phyloP scores from a whole-genome alignment of 768 basidiomycete genomes.

The Lenzites betulinus region DNA sequence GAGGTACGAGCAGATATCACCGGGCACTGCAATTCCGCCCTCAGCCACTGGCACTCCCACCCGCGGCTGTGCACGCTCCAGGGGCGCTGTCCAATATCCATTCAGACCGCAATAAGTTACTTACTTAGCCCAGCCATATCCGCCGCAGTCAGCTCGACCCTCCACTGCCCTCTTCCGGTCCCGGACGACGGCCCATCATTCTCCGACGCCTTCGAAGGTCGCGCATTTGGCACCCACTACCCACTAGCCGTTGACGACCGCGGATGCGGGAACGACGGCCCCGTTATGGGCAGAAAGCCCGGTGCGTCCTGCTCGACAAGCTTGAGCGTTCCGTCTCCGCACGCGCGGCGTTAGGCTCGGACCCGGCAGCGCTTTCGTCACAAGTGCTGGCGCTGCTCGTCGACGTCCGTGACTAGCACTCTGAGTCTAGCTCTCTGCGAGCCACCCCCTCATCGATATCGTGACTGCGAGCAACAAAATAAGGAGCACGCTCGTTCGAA shows the following conservation, averaged over 20 bases:
- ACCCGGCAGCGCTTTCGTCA: no score
- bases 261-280: neutral
- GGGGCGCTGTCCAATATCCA: neutral
- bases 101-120: neutral
- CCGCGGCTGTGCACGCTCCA: neutral
- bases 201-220: neutral
- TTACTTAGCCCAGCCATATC: no score
- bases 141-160: no score
- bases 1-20: neutral
- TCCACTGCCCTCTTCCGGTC: neutral
- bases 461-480: no score
- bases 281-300: neutral
- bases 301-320: neutral
- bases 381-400: no score
- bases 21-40: neutral
- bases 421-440: no score
- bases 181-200: neutral
- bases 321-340: neutral
- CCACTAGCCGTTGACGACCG: no score
- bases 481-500: no score
- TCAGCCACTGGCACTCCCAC: neutral
- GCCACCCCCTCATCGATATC: no score
- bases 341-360: neutral
- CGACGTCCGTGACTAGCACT: no score
- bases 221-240: no score